phyloP scores from a whole-genome alignment of 768 basidiomycete species.

The Cubamyces lactineus region DNA sequence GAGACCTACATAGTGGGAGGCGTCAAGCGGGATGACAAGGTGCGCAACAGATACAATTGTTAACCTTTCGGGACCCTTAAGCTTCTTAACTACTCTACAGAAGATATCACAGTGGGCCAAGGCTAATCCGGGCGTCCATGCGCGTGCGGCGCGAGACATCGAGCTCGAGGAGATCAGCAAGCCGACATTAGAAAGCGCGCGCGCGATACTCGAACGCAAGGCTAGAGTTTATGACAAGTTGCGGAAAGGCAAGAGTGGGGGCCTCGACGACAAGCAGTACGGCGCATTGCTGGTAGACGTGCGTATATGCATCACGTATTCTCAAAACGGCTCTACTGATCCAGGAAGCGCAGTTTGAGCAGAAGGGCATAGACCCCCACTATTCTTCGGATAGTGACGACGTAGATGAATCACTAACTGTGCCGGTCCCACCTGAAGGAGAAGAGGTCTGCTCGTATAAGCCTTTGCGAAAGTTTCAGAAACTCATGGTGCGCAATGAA shows the following conservation, averaged over 20 bases:
- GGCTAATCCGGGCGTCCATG: slow-evolving; percentile 73
- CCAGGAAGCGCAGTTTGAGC: slow-evolving; percentile 59
- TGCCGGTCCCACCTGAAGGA: slow-evolving; percentile 49
- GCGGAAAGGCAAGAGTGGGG: slow-evolving; percentile 75
- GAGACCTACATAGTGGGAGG: slow-evolving; percentile 58
- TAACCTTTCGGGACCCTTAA: too few species aligned
- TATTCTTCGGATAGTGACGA: slow-evolving; percentile 71
- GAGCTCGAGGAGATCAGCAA: slow-evolving; percentile 71
- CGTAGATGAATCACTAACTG: slow-evolving; percentile 73
- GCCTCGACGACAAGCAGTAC: slow-evolving; percentile 75
- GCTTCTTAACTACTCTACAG: neutral
- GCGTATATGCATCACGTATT: slow-evolving; percentile 34
- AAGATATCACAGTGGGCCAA: slow-evolving; percentile 58
- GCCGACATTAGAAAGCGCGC: slow-evolving; percentile 72
- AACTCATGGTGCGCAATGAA: neutral
- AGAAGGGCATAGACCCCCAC: slow-evolving; percentile 53
- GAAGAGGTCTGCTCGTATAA: slow-evolving; percentile 43
- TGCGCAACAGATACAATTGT: slow-evolving; percentile 31
- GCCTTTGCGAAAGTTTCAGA: neutral
- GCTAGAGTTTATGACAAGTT: slow-evolving; percentile 81
- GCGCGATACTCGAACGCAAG: slow-evolving; percentile 74
- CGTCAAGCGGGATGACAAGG: slow-evolving; percentile 73
- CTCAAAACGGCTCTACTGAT: neutral
- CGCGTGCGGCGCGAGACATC: slow-evolving; percentile 65
- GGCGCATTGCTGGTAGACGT: slow-evolving; percentile 79